These are phyloP conservation scores for Tephrocybe sp. DNA, from an alignment of 768 basidiomycete genomes.

Conservation along the genomic window DNA sequence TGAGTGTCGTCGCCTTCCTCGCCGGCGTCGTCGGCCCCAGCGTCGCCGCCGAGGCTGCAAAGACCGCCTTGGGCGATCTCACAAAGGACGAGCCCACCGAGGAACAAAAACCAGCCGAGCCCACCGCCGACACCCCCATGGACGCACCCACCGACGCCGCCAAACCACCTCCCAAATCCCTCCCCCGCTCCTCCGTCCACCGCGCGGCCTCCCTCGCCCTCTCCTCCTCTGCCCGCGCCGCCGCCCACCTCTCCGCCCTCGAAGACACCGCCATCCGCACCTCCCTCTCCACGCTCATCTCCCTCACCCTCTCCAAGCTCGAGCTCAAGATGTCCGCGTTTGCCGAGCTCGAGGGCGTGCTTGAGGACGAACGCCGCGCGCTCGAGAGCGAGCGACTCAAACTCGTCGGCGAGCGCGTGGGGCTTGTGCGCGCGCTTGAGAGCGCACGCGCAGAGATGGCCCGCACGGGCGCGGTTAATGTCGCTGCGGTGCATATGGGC, in stretches of 20 bases:
- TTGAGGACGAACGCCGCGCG: constrained; percentile 87
- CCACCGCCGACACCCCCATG: not conserved
- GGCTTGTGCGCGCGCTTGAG: constrained; percentile 72
- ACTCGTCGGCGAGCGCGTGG: constrained; percentile 76
- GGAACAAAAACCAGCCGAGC: constrained; percentile 26
- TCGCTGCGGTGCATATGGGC: constrained; percentile 42
- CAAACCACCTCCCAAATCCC: constrained; percentile 21
- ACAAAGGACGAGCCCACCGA: constrained; percentile 42
- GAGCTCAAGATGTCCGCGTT: constrained; percentile 95
- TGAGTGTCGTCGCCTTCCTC: constrained; percentile 97
- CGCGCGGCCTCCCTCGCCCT: constrained; percentile 88
- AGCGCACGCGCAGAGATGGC: constrained; percentile 63
- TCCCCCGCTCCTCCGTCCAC: constrained; percentile 74
- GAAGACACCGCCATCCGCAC: constrained; percentile 82
- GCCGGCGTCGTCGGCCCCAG: constrained; percentile 90
- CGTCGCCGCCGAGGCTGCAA: constrained; percentile 92
- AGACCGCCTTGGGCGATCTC: constrained; percentile 82
- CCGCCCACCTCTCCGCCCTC: constrained; percentile 72
- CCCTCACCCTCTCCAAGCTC: constrained; percentile 81
- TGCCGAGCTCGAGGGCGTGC: constrained; percentile 87
- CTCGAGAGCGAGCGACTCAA: constrained; percentile 82
- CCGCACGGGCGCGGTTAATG: constrained; percentile 42
- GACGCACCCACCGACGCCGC: constrained; percentile 19
- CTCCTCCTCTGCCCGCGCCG: constrained; percentile 85
- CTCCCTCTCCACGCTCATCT: constrained; percentile 81